These are phyloP conservation scores for Aspergillus avenaceus DNA, from an alignment of 495 filamentous ascomycete species.

Conservation along the genomic window DNA sequence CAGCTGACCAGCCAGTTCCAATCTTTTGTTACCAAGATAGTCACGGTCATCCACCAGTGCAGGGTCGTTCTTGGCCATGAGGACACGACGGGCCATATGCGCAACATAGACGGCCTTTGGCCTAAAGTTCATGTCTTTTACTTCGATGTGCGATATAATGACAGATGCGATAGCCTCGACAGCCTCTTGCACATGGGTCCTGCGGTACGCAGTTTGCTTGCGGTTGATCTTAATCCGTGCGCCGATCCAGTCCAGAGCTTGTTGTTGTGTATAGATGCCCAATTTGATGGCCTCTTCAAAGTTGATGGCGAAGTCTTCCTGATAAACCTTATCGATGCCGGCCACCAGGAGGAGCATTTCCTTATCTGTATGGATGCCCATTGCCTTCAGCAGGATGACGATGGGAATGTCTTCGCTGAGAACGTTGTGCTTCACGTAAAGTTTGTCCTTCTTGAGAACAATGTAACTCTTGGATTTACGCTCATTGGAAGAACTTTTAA, in stretches of 20 bases:
- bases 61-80: constrained; percentile 88
- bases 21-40: constrained; percentile 94
- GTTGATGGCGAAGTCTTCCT: constrained; percentile 90
- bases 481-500: constrained; percentile 82
- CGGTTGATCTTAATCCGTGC: constrained; percentile 77
- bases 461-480: constrained; percentile 97
- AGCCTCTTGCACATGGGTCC: constrained; percentile 80
- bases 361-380: constrained; percentile 89
- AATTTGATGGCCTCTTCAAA: constrained; percentile 85
- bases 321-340: constrained; percentile 78
- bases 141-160: constrained; percentile 89
- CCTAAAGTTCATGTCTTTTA: constrained; percentile 82
- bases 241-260: constrained; percentile 90
- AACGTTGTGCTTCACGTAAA: constrained; percentile 88
- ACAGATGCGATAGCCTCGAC: constrained; percentile 87
- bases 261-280: constrained; percentile 83
- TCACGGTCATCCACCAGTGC: constrained; percentile 91
- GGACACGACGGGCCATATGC: constrained; percentile 88
- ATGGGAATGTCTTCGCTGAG: constrained; percentile 90
- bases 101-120: constrained; percentile 95
- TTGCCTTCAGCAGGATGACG: constrained; percentile 83
- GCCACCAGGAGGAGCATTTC: constrained; percentile 88
- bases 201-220: constrained; percentile 49
- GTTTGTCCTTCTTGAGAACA: constrained; percentile 82
- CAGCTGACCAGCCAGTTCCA: constrained; percentile 92